Conservation (phyloP, 2,329 filamentous ascomycete species). For the Microdochium trichocladiopsis region DNA sequence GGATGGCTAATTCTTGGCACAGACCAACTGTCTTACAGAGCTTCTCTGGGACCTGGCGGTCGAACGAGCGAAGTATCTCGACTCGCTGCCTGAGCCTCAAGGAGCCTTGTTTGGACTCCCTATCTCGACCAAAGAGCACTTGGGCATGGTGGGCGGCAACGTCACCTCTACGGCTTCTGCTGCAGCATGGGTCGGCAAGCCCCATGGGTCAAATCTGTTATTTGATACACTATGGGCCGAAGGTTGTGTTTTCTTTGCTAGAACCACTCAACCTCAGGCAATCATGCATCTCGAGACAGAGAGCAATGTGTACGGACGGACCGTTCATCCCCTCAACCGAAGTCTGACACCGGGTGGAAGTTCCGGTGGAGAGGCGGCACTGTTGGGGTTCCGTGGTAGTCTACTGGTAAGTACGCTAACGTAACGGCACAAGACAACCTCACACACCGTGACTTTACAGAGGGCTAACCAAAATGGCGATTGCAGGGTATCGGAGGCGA, state of each 20-base stretch:
- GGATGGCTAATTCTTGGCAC: neutral
- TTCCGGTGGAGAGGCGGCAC: conserved; percentile 1
- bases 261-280: conserved; percentile 1
- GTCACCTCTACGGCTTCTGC: conserved; percentile 8
- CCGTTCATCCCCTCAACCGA: conserved; percentile 4
- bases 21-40: conserved; percentile 25
- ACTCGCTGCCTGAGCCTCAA: conserved; percentile 22
- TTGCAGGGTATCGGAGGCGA: conserved; percentile 3
- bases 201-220: conserved; percentile 3
- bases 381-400: conserved; percentile 4
- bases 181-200: conserved; percentile 4
- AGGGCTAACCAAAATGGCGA: neutral
- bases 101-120: conserved; percentile 25
- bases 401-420: conserved; percentile 2
- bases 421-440: no score
- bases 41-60: conserved; percentile 27
- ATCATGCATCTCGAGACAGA: conserved; percentile 5
- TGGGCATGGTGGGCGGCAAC: conserved; percentile 23
- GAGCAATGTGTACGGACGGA: conserved; percentile 3
- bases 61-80: conserved; percentile 21
- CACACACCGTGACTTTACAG: no score
- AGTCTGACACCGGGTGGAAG: conserved; percentile 2
- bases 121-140: conserved; percentile 27
- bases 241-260: conserved; percentile 14
- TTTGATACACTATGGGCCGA: conserved; percentile 18